Base-by-base conservation (phyloP, 169 alveolate species). In the Plasmodium gallinaceum region DNA sequence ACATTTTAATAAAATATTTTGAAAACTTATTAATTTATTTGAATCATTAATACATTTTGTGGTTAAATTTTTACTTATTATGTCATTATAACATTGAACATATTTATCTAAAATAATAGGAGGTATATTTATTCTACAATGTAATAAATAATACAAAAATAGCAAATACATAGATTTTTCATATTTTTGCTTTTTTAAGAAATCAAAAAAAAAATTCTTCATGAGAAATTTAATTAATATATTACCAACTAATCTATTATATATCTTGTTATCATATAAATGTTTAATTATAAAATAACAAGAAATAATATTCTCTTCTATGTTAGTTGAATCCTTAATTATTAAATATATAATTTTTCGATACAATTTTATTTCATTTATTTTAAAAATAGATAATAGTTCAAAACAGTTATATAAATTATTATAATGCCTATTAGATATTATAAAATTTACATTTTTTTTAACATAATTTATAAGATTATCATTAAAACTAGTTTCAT, bases 201-300 rank as follows among this genome's bases (percentile, higher is more conserved):
- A 69, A 12, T 58, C 58, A 7, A 52, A 69, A 58, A 83, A 83
- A 42, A 32, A 54, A 12, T 18, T 46, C 24, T 57, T 57, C 16
- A 83, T 52, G 20, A 83, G 48, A 62, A 64, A 54, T 61, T 58
- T 66, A 16, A 7, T 5, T 45, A 83, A 51, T 43, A 83, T 54
- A 16, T 16, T 46, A 26, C 66, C 32, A 7, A 83, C 58, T 20
- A 57, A 22, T 16, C 16, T 0, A 46, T 69, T 62, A 24, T 54
- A 61, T 46, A 68, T 69, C 10, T 83, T 57, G 14, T 68, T 69
- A 16, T 43, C 26, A 54, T 62, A 42, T 69, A 83, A 46, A n/a
- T 83, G 43, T 83, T 68, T 68, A 20, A 83, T 72, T 24, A 83
- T 83, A 39, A 45, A 83, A 73, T 83, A 54, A 37, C 48, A n/a